Evolutionary conservation across 768 basidiomycete genomes (phyloP), one percentile per base, ranked within the genome.

Genomic region (Auricularia heimuer): DNA sequence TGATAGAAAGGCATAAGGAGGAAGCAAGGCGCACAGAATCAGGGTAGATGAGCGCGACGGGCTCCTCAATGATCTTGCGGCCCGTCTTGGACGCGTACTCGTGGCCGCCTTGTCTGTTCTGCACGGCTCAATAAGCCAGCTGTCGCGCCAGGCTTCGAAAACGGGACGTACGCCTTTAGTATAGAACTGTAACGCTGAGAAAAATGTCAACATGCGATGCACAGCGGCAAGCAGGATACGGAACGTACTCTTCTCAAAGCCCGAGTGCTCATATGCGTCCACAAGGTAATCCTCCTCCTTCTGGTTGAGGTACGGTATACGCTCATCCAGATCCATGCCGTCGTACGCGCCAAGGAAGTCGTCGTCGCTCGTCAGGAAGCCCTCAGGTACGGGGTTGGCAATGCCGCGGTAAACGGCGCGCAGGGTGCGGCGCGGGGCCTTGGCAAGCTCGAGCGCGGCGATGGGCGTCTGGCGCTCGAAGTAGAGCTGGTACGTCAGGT

Each of bases 231-330:
- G 29, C 2, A 11, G 45, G 34, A 10, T 29, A 36, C n/a, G 11
- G 12, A 12, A 76, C 86, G 29, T 68, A 89, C 89, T 87, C 64
- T 84, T 71, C 62, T 77, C 75, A 69, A 90, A 89, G 0, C 85
- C 83, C 67, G 84, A 85, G 10, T 75, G 75, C 47, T 70, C 70
- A 67, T 83, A 90, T 67, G 85, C 83, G 62, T 87, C 80, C 0
- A 89, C 81, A 65, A 88, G 83, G 69, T 89, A 90, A 68, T 86
- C 82, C 69, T 90, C 89, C 71, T 90, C 86, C 10, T 81, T 80
- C 0, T 69, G 54, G 0, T 81, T 79, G 54, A 90, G 81, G 73
- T 85, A 90, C 0, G 84, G 81, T 61, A 88, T 79, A 29, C 29
- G 56, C 10, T 35, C 24, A 10, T 33, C 29, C 24, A 60, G 56